Conservation (phyloP, 139 green algal genomes). For the Coccomyxa sp. region DNA sequence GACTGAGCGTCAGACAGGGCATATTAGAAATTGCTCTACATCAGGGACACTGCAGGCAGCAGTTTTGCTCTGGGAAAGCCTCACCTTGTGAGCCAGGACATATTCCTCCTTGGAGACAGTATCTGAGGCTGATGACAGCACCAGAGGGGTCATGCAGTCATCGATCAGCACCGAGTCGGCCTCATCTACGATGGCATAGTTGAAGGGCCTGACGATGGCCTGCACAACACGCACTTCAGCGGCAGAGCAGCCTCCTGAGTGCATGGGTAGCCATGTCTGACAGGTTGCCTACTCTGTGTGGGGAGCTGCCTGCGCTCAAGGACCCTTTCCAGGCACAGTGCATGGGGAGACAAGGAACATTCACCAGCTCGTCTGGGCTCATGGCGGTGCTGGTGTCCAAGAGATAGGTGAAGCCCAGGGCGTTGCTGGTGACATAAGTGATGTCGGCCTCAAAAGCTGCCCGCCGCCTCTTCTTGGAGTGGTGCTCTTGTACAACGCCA, state of each 20-base stretch:
- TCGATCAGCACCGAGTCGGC: constrained; percentile 82
- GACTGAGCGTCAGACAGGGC: no score
- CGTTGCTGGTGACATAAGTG: constrained; percentile 80
- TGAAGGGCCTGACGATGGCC: constrained; percentile 28
- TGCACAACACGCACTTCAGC: constrained; percentile 2
- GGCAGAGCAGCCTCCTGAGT: no score
- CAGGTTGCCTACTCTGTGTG: no score
- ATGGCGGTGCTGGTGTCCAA: constrained; percentile 58
- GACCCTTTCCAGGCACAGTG: not conserved
- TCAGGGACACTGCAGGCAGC: no score
- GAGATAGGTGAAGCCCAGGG: constrained; percentile 84
- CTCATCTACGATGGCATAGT: constrained; percentile 86
- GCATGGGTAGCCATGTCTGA: no score
- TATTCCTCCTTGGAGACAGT: not conserved
- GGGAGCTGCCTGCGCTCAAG: no score
- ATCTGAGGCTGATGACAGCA: constrained; percentile 29
- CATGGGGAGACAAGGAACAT: not conserved
- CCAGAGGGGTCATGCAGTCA: constrained; percentile 61
- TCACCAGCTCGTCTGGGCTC: not conserved
- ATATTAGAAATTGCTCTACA: no score
- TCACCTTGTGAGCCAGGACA: not conserved
- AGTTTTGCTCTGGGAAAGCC: no score
- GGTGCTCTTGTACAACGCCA: constrained; percentile 43
- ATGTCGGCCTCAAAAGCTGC: constrained; percentile 66
- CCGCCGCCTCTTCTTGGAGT: not conserved